A percentile compares a stretch with the other conserved stretches of the same genome.
phyloP scores from a whole-genome alignment of 2,329 filamentous ascomycete genomes.

The Penicillium carneum region DNA sequence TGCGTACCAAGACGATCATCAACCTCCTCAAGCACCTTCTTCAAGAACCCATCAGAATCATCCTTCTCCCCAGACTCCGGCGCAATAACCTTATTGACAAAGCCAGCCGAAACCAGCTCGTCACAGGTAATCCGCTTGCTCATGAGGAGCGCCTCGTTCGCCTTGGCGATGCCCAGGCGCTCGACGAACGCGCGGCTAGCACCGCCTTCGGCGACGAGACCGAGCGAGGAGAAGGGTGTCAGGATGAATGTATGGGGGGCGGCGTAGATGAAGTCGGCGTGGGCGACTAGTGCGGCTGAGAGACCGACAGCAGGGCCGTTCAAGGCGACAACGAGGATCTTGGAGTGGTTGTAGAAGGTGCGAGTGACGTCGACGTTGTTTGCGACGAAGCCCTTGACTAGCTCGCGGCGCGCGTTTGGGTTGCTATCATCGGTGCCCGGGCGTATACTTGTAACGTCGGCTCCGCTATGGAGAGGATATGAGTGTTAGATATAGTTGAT shows the following conservation, averaged over 20 bases:
- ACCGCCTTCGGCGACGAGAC: conserved; percentile 87
- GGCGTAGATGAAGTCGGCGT: conserved; percentile 92
- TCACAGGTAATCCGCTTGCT: conserved; percentile 75
- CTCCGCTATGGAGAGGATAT: conserved; percentile 66
- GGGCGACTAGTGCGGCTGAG: conserved; percentile 79
- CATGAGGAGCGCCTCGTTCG: conserved; percentile 93
- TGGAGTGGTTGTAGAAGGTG: conserved; percentile 90
- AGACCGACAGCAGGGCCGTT: conserved; percentile 92
- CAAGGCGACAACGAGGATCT: conserved; percentile 87
- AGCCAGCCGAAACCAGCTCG: conserved; percentile 78
- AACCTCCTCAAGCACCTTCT: conserved; percentile 77
- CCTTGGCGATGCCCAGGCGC: conserved; percentile 78
- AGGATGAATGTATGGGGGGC: conserved; percentile 82
- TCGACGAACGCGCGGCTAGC: conserved; percentile 79
- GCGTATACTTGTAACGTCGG: conserved; percentile 71
- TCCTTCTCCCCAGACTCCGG: conserved; percentile 62
- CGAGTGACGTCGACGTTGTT: conserved; percentile 90
- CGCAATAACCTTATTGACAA: conserved; percentile 82
- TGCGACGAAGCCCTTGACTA: conserved; percentile 75
- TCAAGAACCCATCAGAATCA: conserved; percentile 73
- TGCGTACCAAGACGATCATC: conserved; percentile 81
- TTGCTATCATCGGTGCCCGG: conserved; percentile 47
- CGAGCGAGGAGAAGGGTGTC: conserved; percentile 88
- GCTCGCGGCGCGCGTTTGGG: conserved; percentile 61
- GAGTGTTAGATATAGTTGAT: conserved; percentile 6